phyloP scores from a whole-genome alignment of 192 early-diverging fungal genomes.

The Coemansia sp. region DNA sequence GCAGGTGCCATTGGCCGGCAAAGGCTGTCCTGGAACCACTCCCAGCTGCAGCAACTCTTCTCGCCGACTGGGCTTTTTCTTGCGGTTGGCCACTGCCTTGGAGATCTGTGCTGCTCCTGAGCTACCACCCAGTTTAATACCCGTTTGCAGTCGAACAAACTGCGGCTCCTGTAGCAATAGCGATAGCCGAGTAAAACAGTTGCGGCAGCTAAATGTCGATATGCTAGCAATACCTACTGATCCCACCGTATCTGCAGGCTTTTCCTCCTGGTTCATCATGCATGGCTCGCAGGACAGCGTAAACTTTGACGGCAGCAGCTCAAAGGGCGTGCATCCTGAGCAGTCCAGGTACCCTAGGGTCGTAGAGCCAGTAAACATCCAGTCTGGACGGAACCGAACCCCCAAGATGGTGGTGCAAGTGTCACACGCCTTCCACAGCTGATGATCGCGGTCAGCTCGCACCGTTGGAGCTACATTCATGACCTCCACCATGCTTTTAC shows the following conservation, averaged over 20 bases:
- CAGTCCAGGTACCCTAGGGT: slow-evolving; percentile 74
- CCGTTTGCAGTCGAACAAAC: slow-evolving; percentile 53
- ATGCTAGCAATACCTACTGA: slow-evolving; percentile 23
- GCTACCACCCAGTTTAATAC: slow-evolving; percentile 27
- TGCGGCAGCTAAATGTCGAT: slow-evolving; percentile 21
- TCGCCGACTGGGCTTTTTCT: slow-evolving; percentile 41
- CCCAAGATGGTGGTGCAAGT: slow-evolving; percentile 58
- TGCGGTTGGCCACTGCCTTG: slow-evolving; percentile 50
- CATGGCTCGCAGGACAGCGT: slow-evolving; percentile 71
- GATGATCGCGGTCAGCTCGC: slow-evolving; percentile 29
- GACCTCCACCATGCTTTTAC: slow-evolving; percentile 68
- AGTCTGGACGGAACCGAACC: slow-evolving; percentile 60
- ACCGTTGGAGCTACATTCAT: slow-evolving; percentile 48
- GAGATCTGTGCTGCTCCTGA: slow-evolving; percentile 42
- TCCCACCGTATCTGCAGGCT: slow-evolving; percentile 12
- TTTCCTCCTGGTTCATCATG: slow-evolving; percentile 36
- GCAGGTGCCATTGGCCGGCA: slow-evolving; percentile 78
- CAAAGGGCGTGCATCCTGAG: slow-evolving; percentile 63
- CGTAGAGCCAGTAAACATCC: slow-evolving; percentile 56
- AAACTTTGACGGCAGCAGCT: slow-evolving; percentile 71
- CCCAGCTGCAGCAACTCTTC: slow-evolving; percentile 57
- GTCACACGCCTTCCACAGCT: slow-evolving; percentile 55
- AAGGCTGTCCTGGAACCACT: slow-evolving; percentile 71
- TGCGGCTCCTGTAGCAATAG: slow-evolving; percentile 51
- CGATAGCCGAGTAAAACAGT: slow-evolving; percentile 41